Conservation (phyloP, 805 yeast genomes). For the Lipomyces japonicus region DNA sequence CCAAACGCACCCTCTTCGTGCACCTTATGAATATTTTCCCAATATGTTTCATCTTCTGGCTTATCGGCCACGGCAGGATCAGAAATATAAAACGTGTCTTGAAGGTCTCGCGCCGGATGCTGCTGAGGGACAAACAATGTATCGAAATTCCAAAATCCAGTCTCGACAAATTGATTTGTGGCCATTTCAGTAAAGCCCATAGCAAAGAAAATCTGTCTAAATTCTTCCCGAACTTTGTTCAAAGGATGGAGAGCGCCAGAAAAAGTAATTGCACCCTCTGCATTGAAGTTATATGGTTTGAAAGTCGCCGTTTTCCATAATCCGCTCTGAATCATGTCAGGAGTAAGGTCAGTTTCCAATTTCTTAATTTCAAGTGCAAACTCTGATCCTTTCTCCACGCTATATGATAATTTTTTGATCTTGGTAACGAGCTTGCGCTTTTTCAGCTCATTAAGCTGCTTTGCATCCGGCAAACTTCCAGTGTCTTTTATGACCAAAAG, state of each 20-base stretch:
- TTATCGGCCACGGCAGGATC: conserved; percentile 79
- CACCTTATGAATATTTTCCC: conserved; percentile 72
- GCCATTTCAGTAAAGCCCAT: conserved; percentile 99
- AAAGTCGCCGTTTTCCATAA: conserved; percentile 79
- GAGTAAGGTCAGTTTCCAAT: conserved; percentile 88
- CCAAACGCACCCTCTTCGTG: conserved; percentile 90
- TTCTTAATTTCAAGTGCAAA: conserved; percentile 76
- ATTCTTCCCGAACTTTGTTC: conserved; percentile 94
- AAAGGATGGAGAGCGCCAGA: conserved; percentile 97
- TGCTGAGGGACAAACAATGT: conserved; percentile 96
- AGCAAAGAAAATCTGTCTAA: conserved; percentile 93
- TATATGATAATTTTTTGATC: conserved; percentile 70
- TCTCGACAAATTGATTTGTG: conserved; percentile 94
- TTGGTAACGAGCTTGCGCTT: conserved; percentile 82
- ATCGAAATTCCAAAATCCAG: conserved; percentile 99
- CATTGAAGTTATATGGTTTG: conserved; percentile 93
- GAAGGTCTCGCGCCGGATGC: conserved; percentile 99
- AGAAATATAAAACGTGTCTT: conserved; percentile 95
- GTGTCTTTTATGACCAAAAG: conserved; percentile 54
- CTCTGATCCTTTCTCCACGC: conserved; percentile 73
- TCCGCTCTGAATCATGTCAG: conserved; percentile 83
- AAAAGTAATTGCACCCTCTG: conserved; percentile 82
- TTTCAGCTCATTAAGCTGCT: conserved; percentile 77
- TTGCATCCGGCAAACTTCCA: conserved; percentile 57
- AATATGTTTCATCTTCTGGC: conserved; percentile 77